A percentile compares a stretch with the other conserved stretches of the same genome.
These are phyloP conservation scores for Gaertneriomyces semiglobifer DNA, from an alignment of 192 early-diverging fungal genomes.

Conservation along the genomic window DNA sequence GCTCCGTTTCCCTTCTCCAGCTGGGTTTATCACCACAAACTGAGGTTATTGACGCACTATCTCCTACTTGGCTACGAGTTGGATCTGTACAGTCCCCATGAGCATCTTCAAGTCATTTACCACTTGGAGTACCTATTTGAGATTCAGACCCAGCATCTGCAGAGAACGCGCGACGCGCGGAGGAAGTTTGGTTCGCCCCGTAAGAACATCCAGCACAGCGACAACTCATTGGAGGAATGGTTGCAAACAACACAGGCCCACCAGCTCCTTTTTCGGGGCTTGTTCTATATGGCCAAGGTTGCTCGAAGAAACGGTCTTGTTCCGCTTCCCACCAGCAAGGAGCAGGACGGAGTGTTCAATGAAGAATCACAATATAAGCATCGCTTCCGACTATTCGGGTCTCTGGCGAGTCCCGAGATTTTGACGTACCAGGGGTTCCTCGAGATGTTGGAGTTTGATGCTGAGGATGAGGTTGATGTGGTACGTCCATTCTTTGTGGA, in stretches of 20 bases:
- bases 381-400: conserved; percentile 23
- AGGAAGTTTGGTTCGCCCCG: neutral
- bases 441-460: neutral
- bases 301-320: conserved; percentile 1
- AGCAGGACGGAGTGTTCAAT: conserved; percentile 5
- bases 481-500: neutral
- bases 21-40: conserved; percentile 63
- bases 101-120: conserved; percentile 64
- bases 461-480: neutral
- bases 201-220: neutral
- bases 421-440: conserved; percentile 10
- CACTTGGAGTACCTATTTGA: conserved; percentile 31
- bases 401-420: conserved; percentile 10
- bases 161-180: neutral
- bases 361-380: conserved; percentile 18
- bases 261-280: conserved; percentile 4
- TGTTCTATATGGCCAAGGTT: neutral
- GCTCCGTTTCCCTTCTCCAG: conserved; percentile 56
- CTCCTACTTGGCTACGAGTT: conserved; percentile 64
- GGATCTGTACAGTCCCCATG: conserved; percentile 63
- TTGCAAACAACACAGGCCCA: neutral
- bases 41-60: conserved; percentile 52
- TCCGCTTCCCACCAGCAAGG: neutral
- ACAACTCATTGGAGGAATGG: neutral
- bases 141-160: conserved; percentile 14